Conservation (phyloP, 2,329 filamentous ascomycete genomes). For the Rhynchosporium secalis region DNA sequence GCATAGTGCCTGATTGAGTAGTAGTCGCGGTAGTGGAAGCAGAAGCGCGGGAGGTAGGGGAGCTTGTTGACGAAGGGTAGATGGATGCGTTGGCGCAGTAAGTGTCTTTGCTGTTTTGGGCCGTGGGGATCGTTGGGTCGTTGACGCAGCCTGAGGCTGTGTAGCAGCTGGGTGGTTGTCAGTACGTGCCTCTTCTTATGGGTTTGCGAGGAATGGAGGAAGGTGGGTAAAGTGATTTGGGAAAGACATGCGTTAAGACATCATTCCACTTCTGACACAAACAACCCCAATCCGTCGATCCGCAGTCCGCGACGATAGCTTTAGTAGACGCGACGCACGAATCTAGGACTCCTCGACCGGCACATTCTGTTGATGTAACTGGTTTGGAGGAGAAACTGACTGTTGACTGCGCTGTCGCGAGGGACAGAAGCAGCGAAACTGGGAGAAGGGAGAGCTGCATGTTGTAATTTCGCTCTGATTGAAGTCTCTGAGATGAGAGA, state of each 20-base stretch:
- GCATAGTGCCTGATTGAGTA: slow-evolving; percentile 9
- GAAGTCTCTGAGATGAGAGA: not conserved
- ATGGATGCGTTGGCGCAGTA: slow-evolving; percentile 34
- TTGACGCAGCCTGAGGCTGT: slow-evolving; percentile 65
- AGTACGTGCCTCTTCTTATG: not conserved
- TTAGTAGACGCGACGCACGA: slow-evolving; percentile 42
- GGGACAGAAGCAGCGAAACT: slow-evolving; percentile 35
- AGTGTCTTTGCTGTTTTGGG: slow-evolving; percentile 26
- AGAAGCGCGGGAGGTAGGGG: slow-evolving; percentile 25
- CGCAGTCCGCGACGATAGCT: slow-evolving; percentile 41
- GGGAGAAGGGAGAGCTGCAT: slow-evolving; percentile 34
- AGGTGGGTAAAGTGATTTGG: not conserved
- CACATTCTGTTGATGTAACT: slow-evolving; percentile 34
- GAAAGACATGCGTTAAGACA: slow-evolving; percentile 48
- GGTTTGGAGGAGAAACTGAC: slow-evolving; percentile 25
- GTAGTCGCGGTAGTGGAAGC: slow-evolving; percentile 21
- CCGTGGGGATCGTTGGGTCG: slow-evolving; percentile 40
- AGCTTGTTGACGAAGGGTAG: slow-evolving; percentile 27
- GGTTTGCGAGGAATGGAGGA: not conserved
- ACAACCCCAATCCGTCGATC: slow-evolving; percentile 46
- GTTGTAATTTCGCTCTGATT: slow-evolving; percentile 1
- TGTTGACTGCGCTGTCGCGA: slow-evolving; percentile 32
- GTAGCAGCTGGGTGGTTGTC: slow-evolving; percentile 27
- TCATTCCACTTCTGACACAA: slow-evolving; percentile 57
- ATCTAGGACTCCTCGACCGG: slow-evolving; percentile 43